Evolutionary conservation across 2,329 filamentous ascomycete genomes (phyloP).

Genomic region (Tolypocladium nubicola): DNA sequence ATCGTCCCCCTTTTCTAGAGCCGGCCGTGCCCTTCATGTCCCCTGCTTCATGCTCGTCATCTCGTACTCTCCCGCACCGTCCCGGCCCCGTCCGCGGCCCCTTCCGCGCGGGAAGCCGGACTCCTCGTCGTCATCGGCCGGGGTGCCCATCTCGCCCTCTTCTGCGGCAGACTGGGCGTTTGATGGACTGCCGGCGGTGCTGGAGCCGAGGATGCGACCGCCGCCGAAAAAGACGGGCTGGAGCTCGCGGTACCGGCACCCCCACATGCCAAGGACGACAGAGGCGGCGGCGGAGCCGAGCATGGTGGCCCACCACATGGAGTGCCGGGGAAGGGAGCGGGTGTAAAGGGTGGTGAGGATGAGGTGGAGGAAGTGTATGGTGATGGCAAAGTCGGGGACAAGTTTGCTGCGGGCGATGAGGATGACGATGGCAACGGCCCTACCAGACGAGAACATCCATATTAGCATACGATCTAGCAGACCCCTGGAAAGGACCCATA

Average conservation of each 20-base stretch:
- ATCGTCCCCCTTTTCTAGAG: neutral
- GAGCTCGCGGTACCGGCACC: conserved; percentile 82
- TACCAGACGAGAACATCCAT: conserved; percentile 22
- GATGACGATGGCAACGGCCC: conserved; percentile 72
- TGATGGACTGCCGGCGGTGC: conserved; percentile 7
- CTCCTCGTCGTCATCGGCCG: conserved; percentile 27
- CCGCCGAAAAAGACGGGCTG: conserved; percentile 81
- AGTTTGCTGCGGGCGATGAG: conserved; percentile 85
- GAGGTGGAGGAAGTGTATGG: conserved; percentile 76
- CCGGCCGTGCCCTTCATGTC: neutral
- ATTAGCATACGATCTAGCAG: neutral
- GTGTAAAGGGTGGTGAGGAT: conserved; percentile 70
- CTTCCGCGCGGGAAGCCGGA: conserved; percentile 36
- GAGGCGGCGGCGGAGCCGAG: conserved; percentile 31
- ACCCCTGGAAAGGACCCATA: conserved; percentile 1
- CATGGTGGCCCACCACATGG: conserved; percentile 76
- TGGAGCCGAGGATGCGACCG: conserved; percentile 24
- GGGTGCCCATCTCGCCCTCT: conserved; percentile 12
- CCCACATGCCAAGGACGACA: conserved; percentile 69
- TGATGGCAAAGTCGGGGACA: conserved; percentile 87
- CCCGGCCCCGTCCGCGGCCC: conserved; percentile 40
- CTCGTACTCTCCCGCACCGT: conserved; percentile 52
- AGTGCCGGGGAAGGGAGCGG: conserved; percentile 60
- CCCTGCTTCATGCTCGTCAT: conserved; percentile 44
- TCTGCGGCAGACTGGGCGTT: conserved; percentile 11